Base-by-base conservation (phyloP, 768 basidiomycete genomes). In the Bullera alba region DNA sequence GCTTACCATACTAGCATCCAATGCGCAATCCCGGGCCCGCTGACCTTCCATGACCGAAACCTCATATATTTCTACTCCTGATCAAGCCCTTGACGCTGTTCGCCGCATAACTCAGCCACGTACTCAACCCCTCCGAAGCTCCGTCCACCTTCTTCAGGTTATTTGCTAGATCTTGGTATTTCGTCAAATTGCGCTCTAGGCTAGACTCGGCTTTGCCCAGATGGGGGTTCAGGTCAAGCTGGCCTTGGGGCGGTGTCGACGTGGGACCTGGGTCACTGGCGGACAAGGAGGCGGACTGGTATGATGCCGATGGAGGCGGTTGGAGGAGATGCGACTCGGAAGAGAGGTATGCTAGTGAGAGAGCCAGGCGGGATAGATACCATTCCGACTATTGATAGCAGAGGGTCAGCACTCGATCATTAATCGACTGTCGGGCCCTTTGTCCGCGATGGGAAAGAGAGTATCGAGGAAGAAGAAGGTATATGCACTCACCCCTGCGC, bases 401-500 rank as follows among this genome's bases (percentile, higher is more conserved):
- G 42, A 15, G n/a, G 2, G 26, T 50, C 32, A 49, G 29, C 36
- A 23, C 14, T 35, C 14, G 37, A 48, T 1, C 21, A 16, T 21
- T 5, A 17, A 17, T 12, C 14, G 32, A 5, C 3, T 34, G 29
- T 15, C 29, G n/a, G 15, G 14, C 4, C 10, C 29, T n/a, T n/a
- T n/a, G n/a, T n/a, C n/a, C n/a, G n/a, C n/a, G n/a, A n/a, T n/a
- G n/a, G n/a, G n/a, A n/a, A n/a, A n/a, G n/a, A n/a, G n/a, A n/a
- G n/a, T n/a, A n/a, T n/a, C n/a, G n/a, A n/a, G n/a, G n/a, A n/a
- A n/a, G n/a, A 0, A 28, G 23, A 26, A 23, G n/a, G n/a, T n/a
- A n/a, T n/a, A n/a, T n/a, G 26, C 4, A 61, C 63, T 51, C 42
- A 65, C 63, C 5, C 63, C 63, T 15, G 60, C 34, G 15, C 63